Percentiles rank a stretch among this genome's conserved stretches.
Evolutionary conservation across 768 basidiomycete genomes (phyloP).

Genomic region (Lactifluus volemus): DNA sequence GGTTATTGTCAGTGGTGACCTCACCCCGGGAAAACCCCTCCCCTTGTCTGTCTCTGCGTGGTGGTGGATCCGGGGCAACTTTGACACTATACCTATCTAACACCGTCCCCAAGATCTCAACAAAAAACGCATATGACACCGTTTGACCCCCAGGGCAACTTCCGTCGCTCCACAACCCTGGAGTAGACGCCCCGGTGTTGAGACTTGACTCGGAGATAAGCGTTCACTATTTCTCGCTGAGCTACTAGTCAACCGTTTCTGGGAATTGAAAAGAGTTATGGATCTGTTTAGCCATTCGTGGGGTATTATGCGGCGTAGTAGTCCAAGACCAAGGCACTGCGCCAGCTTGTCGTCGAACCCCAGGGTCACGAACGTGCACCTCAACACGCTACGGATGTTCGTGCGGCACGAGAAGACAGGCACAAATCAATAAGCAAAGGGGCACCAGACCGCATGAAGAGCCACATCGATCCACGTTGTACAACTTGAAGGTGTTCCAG

Average conservation of each 20-base stretch:
- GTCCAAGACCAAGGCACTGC: slow-evolving; percentile 33
- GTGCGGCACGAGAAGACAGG: not conserved
- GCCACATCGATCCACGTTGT: too few relatives aligned
- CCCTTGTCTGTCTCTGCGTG: slow-evolving; percentile 20
- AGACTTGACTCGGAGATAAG: slow-evolving; percentile 7
- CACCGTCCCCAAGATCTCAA: slow-evolving; percentile 22
- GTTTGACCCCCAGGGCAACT: slow-evolving; percentile 26
- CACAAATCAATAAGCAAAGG: not conserved
- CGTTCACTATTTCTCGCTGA: slow-evolving; percentile 31
- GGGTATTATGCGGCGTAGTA: slow-evolving; percentile 38
- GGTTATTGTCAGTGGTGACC: slow-evolving; percentile 32
- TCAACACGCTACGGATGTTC: slow-evolving; percentile 26
- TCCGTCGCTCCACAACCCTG: slow-evolving; percentile 35
- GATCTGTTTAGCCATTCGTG: slow-evolving; percentile 46
- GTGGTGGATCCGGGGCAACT: slow-evolving; percentile 14
- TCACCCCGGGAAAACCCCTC: slow-evolving; percentile 21
- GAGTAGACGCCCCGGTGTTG: slow-evolving; percentile 31
- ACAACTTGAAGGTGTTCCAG: too few relatives aligned
- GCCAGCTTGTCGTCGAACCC: slow-evolving; percentile 27
- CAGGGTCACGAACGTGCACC: slow-evolving; percentile 29
- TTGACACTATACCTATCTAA: slow-evolving; percentile 21
- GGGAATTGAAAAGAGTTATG: slow-evolving; percentile 29
- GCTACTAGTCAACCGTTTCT: slow-evolving; percentile 16
- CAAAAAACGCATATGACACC: not conserved
- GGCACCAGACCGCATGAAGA: too few relatives aligned